A percentile compares a stretch with the other conserved stretches of the same genome.
Conservation (phyloP, 2,329 filamentous ascomycete species). For the Pyricularia sp. region DNA sequence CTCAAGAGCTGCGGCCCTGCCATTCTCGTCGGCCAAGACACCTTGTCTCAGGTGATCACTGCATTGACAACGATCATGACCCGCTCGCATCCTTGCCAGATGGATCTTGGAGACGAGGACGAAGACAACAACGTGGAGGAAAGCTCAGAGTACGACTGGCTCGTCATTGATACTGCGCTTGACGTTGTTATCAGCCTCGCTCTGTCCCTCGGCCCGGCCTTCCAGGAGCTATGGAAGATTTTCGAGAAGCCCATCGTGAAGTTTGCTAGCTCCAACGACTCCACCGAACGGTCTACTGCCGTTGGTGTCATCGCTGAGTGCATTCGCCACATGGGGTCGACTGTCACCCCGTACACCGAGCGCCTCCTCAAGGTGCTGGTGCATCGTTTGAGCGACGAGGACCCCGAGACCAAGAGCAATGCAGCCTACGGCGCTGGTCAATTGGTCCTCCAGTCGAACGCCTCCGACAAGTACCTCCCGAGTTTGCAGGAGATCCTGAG, state of each 20-base stretch:
- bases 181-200: conserved; percentile 83
- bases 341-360: conserved; percentile 73
- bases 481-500: conserved; percentile 68
- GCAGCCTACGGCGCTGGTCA: conserved; percentile 86
- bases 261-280: conserved; percentile 77
- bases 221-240: conserved; percentile 86
- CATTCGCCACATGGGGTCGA: conserved; percentile 71
- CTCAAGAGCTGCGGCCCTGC: conserved; percentile 87
- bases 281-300: conserved; percentile 79
- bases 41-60: conserved; percentile 67
- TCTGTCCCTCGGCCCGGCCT: conserved; percentile 69
- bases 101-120: conserved; percentile 75
- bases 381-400: conserved; percentile 81
- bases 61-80: conserved; percentile 73
- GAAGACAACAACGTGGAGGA: conserved; percentile 69
- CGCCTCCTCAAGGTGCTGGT: conserved; percentile 70
- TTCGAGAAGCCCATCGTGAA: conserved; percentile 89
- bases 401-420: conserved; percentile 88
- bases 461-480: conserved; percentile 63
- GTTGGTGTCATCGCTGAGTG: conserved; percentile 91
- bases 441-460: conserved; percentile 71
- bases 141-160: conserved; percentile 94
- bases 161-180: conserved; percentile 87
- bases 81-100: conserved; percentile 86
- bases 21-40: conserved; percentile 63